Conservation (phyloP, 2,329 filamentous ascomycete genomes). For the Raffaelea arxii region DNA sequence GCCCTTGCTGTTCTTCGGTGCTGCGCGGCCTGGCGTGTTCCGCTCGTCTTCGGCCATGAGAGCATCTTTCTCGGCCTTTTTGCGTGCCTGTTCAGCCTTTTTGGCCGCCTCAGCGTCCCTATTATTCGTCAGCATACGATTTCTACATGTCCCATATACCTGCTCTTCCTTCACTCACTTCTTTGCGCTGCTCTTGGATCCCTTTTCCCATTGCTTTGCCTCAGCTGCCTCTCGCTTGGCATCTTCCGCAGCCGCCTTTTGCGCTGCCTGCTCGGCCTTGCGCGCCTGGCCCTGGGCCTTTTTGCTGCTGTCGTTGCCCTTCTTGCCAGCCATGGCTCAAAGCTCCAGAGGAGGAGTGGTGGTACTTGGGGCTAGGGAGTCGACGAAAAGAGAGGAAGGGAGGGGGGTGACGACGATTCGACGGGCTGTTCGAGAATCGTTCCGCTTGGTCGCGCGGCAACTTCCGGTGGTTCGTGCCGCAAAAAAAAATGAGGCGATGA, state of each 20-base stretch:
- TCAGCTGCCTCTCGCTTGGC: constrained; percentile 58
- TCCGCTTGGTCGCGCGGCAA: too few relatives aligned
- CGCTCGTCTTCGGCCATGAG: constrained; percentile 76
- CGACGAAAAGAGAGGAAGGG: too few relatives aligned
- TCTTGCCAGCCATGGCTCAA: constrained; percentile 66
- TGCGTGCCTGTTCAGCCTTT: constrained; percentile 70
- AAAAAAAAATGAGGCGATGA: too few relatives aligned
- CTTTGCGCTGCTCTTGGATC: constrained; percentile 74
- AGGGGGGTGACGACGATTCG: too few relatives aligned
- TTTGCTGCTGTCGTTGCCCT: constrained; percentile 71
- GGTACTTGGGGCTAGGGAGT: too few relatives aligned
- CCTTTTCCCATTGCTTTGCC: constrained; percentile 71
- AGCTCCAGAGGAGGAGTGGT: too few relatives aligned
- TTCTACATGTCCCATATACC: neutral
- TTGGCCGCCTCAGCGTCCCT: constrained; percentile 81
- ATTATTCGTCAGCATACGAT: neutral
- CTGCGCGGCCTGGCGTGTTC: constrained; percentile 42
- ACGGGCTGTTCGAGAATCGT: too few relatives aligned
- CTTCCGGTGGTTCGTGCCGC: too few relatives aligned
- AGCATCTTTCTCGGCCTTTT: constrained; percentile 88
- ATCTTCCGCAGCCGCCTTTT: constrained; percentile 65
- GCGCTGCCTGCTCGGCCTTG: constrained; percentile 80
- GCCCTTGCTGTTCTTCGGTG: constrained; percentile 58
- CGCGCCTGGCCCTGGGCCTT: constrained; percentile 83
- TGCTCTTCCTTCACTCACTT: constrained; percentile 50